Evolutionary conservation across 306 rosid species (phyloP), one percentile per base, ranked within the genome.

Genomic region (Alnus glutinosa): DNA sequence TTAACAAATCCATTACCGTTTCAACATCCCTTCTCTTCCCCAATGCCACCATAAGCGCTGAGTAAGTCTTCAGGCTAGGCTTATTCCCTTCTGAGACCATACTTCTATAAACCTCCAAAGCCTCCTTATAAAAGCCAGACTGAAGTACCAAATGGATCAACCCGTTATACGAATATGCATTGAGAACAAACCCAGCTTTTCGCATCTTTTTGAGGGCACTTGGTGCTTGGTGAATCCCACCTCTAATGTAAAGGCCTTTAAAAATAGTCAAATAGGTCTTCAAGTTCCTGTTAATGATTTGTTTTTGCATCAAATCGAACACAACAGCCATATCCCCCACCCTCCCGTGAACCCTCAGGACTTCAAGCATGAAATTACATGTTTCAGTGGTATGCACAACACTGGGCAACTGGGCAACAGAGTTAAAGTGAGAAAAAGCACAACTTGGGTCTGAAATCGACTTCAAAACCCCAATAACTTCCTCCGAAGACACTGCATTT

Each of bases 1-100:
- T 88, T 63, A 95, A 79, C 78, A 95, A 81, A 70, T 74, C 80
- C 97, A 92, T 89, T 62, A 95, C 88, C n/a, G 85, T 84, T 73
- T 83, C 78, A 15, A 87, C 84, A 76, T 95, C 97, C 91, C 94
- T 89, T 86, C 92, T 91, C 90, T 83, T 92, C 37, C 98, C 98
- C 73, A 88, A 48, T 19, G 97, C 97, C 68, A 90, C 98, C 98
- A 92, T 92, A 59, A 95, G 89, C 2, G 94, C 98, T 1, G 98
- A 92, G 87, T 92, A 95, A 7, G 97, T 90, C 90, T 95, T 95
- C 86, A 95, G 77, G 83, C 98, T 95, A 49, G 98, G 98, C 74
- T 85, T 92, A 76, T 86, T 74, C 52, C 93, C 96, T 89, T 95
- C 97, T 0, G 84, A 79, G 66, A 92, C 78, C 92, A 85, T 85